Base-by-base conservation (phyloP, 306 rosid genomes). In the Malus sieversii region DNA sequence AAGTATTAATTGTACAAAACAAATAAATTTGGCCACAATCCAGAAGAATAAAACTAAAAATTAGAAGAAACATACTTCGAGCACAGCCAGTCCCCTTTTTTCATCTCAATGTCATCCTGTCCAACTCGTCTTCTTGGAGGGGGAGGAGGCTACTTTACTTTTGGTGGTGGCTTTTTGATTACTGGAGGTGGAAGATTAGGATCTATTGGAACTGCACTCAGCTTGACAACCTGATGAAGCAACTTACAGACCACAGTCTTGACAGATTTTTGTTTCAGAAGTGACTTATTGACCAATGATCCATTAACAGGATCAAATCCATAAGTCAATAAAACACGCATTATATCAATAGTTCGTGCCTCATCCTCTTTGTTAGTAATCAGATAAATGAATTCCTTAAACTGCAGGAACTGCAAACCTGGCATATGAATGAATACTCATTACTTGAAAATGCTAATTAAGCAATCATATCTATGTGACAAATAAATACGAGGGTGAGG, bases 371-470 rank as follows among this genome's bases (percentile, higher is more conserved):
- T 95, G 81, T 90, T 88, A 10, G 97, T 88, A 67, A 95, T 68
- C 78, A 95, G n/a, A n/a, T n/a, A n/a, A n/a, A n/a, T n/a, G 92
- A 81, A 86, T 83, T 92, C 81, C 98, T 92, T 91, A 95, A 89
- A 86, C 88, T 90, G 92, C 97, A 95, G 87, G 98, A 92, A 90
- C 97, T 95, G 82, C 98, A 95, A 77, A 95, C 98, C 98, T 95
- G 91, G 77, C 75, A 58, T 33, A 88, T 69, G 73, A 87, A 84
- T 46, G 75, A 68, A 80, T 42, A 51, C 46, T 67, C 66, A 64
- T 85, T 83, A 79, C 72, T 45, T 60, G 40, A 76, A 60, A 29
- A 76, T 66, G 51, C 22, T 6, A 53, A n/a, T 35, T 30, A 38
- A 15, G 53, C 23, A 67, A 57, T 74, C 23, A n/a, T 35, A 65